These are phyloP conservation scores for Eucalyptus coolabah DNA, from an alignment of 345 rosid genomes.

Conservation along the genomic window DNA sequence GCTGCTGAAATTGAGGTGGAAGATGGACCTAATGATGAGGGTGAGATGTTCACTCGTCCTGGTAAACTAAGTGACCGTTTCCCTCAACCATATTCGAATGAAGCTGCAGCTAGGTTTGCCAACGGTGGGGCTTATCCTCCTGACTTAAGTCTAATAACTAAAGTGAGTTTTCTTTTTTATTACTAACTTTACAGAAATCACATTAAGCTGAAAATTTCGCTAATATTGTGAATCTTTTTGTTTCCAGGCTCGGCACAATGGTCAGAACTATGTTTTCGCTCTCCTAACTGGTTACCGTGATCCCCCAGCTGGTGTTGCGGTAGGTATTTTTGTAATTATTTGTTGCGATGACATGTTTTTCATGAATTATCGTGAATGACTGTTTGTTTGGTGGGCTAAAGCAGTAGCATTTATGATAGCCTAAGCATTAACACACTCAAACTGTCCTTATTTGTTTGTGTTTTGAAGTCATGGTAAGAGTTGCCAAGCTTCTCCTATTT, in stretches of 20 bases:
- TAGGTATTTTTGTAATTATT: neutral
- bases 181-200: neutral
- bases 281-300: conserved; percentile 98
- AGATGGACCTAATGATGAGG: conserved; percentile 99
- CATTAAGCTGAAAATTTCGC: neutral
- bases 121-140: conserved; percentile 99
- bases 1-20: conserved; percentile 98
- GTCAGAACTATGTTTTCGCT: conserved; percentile 94
- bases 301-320: conserved; percentile 98
- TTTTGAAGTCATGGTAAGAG: neutral
- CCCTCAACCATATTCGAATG: conserved; percentile 88
- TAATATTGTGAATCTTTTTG: neutral
- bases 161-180: conserved; percentile 34
- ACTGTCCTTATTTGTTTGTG: neutral
- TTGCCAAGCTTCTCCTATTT: neutral
- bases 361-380: neutral
- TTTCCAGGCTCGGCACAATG: conserved; percentile 96
- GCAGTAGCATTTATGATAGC: neutral
- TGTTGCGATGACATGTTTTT: neutral
- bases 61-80: conserved; percentile 97
- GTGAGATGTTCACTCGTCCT: conserved; percentile 97
- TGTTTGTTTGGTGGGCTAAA: neutral
- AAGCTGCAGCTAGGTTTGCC: conserved; percentile 96
- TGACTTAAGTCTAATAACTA: conserved; percentile 96
- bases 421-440: neutral